These are phyloP conservation scores for Hyaloscypha hepaticicola DNA, from an alignment of 495 filamentous ascomycete genomes.

Conservation along the genomic window DNA sequence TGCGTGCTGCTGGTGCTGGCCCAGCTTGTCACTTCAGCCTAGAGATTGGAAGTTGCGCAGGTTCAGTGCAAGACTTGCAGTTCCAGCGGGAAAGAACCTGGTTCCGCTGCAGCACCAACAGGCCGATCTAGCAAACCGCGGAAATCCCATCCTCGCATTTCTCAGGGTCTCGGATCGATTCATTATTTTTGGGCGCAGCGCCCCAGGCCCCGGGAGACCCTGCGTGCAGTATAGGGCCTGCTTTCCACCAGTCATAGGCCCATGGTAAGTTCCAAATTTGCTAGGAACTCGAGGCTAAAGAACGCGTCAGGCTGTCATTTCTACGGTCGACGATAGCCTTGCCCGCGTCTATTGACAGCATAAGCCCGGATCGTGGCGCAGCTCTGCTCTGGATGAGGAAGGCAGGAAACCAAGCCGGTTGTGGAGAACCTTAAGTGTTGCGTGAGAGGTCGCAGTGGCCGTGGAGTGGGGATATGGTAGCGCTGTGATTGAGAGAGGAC, in stretches of 20 bases:
- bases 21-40: neutral
- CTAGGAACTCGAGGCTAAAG: neutral
- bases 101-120: too few relatives aligned
- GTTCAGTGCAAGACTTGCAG: too few relatives aligned
- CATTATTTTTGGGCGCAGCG: neutral
- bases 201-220: constrained; percentile 10
- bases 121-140: too few relatives aligned
- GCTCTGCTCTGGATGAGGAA: neutral
- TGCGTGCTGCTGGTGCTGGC: too few relatives aligned
- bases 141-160: neutral
- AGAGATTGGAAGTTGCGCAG: neutral
- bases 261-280: neutral
- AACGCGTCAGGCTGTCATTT: neutral
- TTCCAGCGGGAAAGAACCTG: too few relatives aligned
- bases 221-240: neutral
- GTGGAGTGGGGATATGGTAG: neutral
- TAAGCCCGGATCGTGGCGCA: constrained; percentile 14
- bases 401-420: neutral
- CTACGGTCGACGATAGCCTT: constrained; percentile 6
- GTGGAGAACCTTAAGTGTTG: neutral
- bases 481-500: neutral
- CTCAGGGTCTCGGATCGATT: constrained; percentile 9
- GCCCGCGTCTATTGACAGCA: neutral
- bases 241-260: neutral
- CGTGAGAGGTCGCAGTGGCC: neutral